phyloP scores from a whole-genome alignment of 257 asterid genomes.

The Lycium ferocissimum region DNA sequence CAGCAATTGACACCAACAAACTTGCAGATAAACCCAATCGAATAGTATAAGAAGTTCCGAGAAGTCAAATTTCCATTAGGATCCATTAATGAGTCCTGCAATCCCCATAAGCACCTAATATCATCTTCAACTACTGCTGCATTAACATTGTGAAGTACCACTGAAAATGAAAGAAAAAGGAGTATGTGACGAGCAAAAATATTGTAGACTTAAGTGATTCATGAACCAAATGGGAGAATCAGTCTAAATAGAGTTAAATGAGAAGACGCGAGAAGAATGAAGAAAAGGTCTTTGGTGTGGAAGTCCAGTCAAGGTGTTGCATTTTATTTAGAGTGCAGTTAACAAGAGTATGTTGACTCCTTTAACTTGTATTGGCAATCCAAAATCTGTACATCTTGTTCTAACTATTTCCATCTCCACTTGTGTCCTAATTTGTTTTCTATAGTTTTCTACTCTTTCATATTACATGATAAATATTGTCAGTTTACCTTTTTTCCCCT shows the following conservation, averaged over 20 bases:
- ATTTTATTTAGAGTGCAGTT: too few relatives aligned
- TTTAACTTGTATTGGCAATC: too few relatives aligned
- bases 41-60: slow-evolving; percentile 32
- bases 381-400: too few relatives aligned
- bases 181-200: not conserved
- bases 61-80: slow-evolving; percentile 47
- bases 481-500: too few relatives aligned
- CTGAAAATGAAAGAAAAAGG: not conserved
- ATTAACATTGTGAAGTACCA: not conserved
- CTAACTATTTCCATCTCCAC: too few relatives aligned
- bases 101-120: slow-evolving; percentile 65
- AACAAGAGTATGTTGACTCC: too few relatives aligned
- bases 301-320: too few relatives aligned
- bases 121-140: slow-evolving; percentile 57
- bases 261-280: not conserved
- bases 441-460: too few relatives aligned
- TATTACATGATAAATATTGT: too few relatives aligned
- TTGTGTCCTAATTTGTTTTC: too few relatives aligned
- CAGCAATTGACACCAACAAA: slow-evolving; percentile 71
- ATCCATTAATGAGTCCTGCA: slow-evolving; percentile 58
- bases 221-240: not conserved
- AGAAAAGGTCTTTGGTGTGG: too few relatives aligned
- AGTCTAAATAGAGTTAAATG: not conserved
- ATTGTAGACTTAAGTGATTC: not conserved
- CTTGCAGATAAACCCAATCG: too few relatives aligned